Evolutionary conservation across 2,329 filamentous ascomycete genomes (phyloP).

Genomic region (Cordyceps javanica): DNA sequence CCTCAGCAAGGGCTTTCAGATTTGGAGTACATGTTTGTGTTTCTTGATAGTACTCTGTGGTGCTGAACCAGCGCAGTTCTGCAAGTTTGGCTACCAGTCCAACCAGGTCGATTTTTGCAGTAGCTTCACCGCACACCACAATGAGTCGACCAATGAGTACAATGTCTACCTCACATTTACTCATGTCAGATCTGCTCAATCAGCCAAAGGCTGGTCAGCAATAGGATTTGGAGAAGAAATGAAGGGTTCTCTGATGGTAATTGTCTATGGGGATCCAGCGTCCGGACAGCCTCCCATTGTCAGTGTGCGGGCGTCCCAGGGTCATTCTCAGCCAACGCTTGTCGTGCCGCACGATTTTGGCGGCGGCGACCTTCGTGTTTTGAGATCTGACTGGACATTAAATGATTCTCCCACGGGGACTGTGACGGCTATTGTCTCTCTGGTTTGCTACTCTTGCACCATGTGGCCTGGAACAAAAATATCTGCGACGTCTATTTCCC

Average conservation of each 20-base stretch:
- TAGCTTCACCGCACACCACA: constrained; percentile 16
- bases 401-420: neutral
- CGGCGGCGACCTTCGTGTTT: constrained; percentile 14
- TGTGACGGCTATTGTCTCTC: constrained; percentile 14
- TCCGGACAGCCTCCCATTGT: constrained; percentile 11
- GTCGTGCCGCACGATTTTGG: constrained; percentile 1
- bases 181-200: neutral
- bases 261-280: constrained; percentile 18
- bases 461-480: constrained; percentile 17
- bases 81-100: constrained; percentile 14
- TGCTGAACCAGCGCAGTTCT: constrained; percentile 16
- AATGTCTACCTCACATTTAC: constrained; percentile 17
- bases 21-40: neutral
- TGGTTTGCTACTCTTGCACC: constrained; percentile 21
- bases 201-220: constrained; percentile 16
- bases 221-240: constrained; percentile 16
- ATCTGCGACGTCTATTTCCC: constrained; percentile 15
- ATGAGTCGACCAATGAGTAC: constrained; percentile 15
- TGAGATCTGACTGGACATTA: constrained; percentile 12
- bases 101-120: constrained; percentile 17
- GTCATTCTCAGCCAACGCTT: constrained; percentile 12
- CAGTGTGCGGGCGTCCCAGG: constrained; percentile 15
- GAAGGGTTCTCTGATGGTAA: constrained; percentile 19
- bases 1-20: no score
- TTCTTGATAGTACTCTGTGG: neutral